These are phyloP conservation scores for Wallacemonas rigidus DNA, from an alignment of 208 protist species.

Conservation along the genomic window DNA sequence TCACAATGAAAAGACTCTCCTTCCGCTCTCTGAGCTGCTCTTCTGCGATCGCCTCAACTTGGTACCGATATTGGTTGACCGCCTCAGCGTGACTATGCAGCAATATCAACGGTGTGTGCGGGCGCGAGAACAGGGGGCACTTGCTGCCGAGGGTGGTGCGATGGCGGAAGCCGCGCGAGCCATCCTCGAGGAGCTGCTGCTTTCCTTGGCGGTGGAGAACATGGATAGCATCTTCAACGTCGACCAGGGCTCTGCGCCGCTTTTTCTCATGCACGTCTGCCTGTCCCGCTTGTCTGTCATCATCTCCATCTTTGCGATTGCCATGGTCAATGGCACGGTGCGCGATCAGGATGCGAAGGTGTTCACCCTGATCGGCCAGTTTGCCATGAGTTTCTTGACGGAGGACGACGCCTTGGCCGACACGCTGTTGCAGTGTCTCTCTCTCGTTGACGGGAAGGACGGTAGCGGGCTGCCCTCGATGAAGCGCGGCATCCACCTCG, in stretches of 20 bases:
- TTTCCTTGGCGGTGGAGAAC: slow-evolving; percentile 50
- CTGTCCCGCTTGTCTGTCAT: slow-evolving; percentile 86
- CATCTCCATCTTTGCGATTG: slow-evolving; percentile 78
- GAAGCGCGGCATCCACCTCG: slow-evolving; percentile 46
- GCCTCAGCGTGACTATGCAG: slow-evolving; percentile 49
- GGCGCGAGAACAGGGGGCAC: slow-evolving; percentile 36
- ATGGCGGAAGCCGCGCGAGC: slow-evolving; percentile 8
- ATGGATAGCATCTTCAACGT: slow-evolving; percentile 20
- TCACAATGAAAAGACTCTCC: slow-evolving; percentile 77
- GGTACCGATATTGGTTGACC: slow-evolving; percentile 45
- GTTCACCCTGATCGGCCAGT: slow-evolving; percentile 55
- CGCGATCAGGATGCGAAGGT: slow-evolving; percentile 42
- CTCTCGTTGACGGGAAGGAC: slow-evolving; percentile 35
- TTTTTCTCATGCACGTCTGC: slow-evolving; percentile 77
- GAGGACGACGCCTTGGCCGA: slow-evolving; percentile 64
- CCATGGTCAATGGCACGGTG: slow-evolving; percentile 54
- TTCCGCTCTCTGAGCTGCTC: slow-evolving; percentile 79
- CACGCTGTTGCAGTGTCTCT: slow-evolving; percentile 68
- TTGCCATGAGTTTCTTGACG: slow-evolving; percentile 64
- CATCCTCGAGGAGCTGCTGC: slow-evolving; percentile 33
- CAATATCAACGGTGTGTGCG: slow-evolving; percentile 69
- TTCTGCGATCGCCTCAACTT: slow-evolving; percentile 73
- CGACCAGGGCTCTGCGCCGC: slow-evolving; percentile 8
- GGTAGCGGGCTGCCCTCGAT: slow-evolving; percentile 11
- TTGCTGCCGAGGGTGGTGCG: background rate